A percentile compares a stretch with the other conserved stretches of the same genome.
Conservation (phyloP, 1,284 basidiomycete species). For the Macrocybe sp. region DNA sequence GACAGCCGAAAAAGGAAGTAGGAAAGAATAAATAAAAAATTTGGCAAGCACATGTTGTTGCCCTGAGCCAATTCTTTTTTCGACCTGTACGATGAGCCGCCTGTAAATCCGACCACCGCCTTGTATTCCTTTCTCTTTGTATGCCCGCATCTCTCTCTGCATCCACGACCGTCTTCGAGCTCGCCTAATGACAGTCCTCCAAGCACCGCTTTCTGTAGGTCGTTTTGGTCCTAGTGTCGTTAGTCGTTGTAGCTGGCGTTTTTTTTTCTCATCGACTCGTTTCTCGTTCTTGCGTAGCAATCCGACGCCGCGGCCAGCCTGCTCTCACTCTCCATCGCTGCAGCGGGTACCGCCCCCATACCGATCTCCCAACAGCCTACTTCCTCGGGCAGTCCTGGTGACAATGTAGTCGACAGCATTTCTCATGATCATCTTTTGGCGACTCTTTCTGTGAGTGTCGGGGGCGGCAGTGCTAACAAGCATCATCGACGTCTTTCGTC, state of each 20-base stretch:
- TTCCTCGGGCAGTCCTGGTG: slow-evolving; percentile 17
- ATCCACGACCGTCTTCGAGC: slow-evolving; percentile 5
- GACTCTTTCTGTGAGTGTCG: slow-evolving; percentile 20
- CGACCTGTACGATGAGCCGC: too few relatives aligned
- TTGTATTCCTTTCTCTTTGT: slow-evolving; percentile 11
- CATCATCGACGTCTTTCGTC: slow-evolving; percentile 68
- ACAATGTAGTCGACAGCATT: slow-evolving; percentile 11
- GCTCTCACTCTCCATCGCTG: slow-evolving; percentile 62
- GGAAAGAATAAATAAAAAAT: slow-evolving; percentile 13
- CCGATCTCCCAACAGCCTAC: slow-evolving; percentile 22
- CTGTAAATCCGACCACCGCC: slow-evolving; percentile 4
- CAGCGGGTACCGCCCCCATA: slow-evolving; percentile 45
- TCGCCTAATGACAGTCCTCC: slow-evolving; percentile 8
- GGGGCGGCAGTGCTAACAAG: slow-evolving; percentile 28
- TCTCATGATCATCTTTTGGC: slow-evolving; percentile 5
- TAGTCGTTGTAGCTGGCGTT: slow-evolving; percentile 5
- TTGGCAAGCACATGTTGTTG: slow-evolving; percentile 14
- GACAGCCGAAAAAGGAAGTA: slow-evolving; percentile 15
- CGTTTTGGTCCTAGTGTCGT: slow-evolving; percentile 7
- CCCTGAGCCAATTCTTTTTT: slow-evolving; percentile 23
- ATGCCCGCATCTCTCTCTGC: slow-evolving; percentile 11
- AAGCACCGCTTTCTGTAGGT: slow-evolving; percentile 19
- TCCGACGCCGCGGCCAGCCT: slow-evolving; percentile 45
- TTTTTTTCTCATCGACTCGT: not conserved
- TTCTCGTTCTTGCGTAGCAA: slow-evolving; percentile 18